These are phyloP conservation scores for Dentipellis fragilis DNA, from an alignment of 768 basidiomycete genomes.

Conservation along the genomic window DNA sequence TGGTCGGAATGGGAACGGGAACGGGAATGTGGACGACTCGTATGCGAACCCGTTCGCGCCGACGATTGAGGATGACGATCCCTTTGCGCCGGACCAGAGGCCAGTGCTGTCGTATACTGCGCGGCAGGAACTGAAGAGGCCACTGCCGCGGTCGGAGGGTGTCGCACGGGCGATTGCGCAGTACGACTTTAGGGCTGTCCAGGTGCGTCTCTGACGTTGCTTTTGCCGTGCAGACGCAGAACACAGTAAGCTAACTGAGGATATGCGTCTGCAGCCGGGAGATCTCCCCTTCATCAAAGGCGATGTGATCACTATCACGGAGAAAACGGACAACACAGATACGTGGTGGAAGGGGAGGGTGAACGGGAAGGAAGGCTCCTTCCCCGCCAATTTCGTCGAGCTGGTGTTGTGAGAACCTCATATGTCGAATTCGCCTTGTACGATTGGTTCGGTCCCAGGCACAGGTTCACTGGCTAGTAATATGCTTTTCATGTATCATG, in stretches of 20 bases:
- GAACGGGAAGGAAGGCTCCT: constrained; percentile 50
- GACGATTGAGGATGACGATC: constrained; percentile 7
- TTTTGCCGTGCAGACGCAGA: no score
- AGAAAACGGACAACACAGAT: constrained; percentile 62
- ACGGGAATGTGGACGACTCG: not conserved
- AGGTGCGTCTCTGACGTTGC: constrained; percentile 46
- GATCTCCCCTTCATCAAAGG: constrained; percentile 73
- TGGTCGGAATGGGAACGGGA: not conserved
- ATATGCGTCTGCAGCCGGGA: constrained; percentile 35
- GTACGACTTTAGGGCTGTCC: constrained; percentile 63
- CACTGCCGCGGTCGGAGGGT: constrained; percentile 45
- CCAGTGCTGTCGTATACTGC: constrained; percentile 23
- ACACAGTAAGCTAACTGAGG: constrained; percentile 1
- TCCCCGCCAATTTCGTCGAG: constrained; percentile 83
- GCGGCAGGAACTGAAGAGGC: constrained; percentile 39
- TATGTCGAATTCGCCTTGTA: no score
- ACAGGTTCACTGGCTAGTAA: no score
- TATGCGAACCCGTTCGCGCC: constrained; percentile 4
- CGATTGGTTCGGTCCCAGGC: no score
- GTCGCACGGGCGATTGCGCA: constrained; percentile 66
- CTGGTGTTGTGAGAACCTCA: constrained; percentile 28
- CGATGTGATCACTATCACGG: constrained; percentile 57
- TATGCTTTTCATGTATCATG: no score
- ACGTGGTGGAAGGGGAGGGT: constrained; percentile 83
- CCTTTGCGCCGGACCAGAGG: constrained; percentile 2